Base-by-base conservation (phyloP, 169 alveolate species). In the Eimeria acervulina region DNA sequence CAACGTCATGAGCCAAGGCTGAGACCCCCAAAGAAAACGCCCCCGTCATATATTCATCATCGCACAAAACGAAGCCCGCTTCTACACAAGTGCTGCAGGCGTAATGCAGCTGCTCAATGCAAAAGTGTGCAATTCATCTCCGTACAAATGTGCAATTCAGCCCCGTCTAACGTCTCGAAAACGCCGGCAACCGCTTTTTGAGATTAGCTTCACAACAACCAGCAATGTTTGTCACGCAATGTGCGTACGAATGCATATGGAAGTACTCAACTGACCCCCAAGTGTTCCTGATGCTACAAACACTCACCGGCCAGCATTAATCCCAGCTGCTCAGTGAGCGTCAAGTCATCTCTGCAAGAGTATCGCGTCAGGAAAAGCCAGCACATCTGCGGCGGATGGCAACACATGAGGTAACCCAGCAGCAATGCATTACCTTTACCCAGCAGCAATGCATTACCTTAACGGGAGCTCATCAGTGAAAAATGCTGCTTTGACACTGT, bases 1-100 rank as follows among this genome's bases (percentile, higher is more conserved):
- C 98, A n/a, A 97, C 96, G 88, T 98, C 99, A 90, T 98, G 99
- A 40, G 98, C 96, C 72, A 98, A 95, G 21, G 98, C 99, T 61
- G 98, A 96, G 70, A 51, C 52, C 1, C 33, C 38, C 40, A n/a
- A 23, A 78, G 55, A n/a, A 42, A 40, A 40, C 66, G 26, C 84
- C 40, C 23, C 26, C 17, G 21, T 2, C n/a, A 66, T 17, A 12
- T 17, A 17, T 13, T 72, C 52, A 3, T 31, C 31, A 36, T 21
- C 0, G 19, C 76, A 66, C 21, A n/a, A 8, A 66, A 66, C 26
- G n/a, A 72, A 13, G 23, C 23, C 51, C 2, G 17, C 3, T 13
- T 19, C 40, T 36, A 17, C 7, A 17, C n/a, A 13, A 13, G 6
- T 33, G 47, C 80, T 31, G 40, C 4, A 36, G 31, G 31, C 31